These are phyloP conservation scores for Colletotrichum tabaci DNA, from an alignment of 2,329 filamentous ascomycete genomes.

Conservation along the genomic window DNA sequence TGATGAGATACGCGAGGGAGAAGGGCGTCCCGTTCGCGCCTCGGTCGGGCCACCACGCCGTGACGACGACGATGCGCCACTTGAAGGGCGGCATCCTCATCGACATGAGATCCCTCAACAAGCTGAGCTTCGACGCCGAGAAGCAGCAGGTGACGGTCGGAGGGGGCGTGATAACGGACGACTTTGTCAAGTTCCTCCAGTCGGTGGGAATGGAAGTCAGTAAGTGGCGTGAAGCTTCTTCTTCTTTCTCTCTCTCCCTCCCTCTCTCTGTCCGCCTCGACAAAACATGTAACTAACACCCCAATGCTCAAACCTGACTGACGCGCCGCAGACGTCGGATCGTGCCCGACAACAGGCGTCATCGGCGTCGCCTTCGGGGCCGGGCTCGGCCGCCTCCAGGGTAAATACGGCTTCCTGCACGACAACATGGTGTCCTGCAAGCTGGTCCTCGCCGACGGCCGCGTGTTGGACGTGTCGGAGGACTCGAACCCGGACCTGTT, in stretches of 20 bases:
- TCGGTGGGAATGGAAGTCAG: conserved; percentile 37
- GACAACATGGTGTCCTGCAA: conserved; percentile 53
- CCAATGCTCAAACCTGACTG: background rate
- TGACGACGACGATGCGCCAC: conserved; percentile 40
- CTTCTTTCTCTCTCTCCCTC: too few species aligned
- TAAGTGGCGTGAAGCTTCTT: background rate
- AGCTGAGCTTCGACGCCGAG: conserved; percentile 41
- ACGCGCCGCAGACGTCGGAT: conserved; percentile 14
- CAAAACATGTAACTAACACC: too few species aligned
- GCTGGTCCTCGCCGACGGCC: conserved; percentile 48
- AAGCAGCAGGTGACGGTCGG: conserved; percentile 29
- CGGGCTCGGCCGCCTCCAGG: conserved; percentile 50
- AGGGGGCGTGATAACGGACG: conserved; percentile 24
- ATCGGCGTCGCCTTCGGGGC: conserved; percentile 51
- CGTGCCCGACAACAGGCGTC: conserved; percentile 46
- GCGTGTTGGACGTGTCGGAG: conserved; percentile 45
- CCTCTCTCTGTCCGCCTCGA: too few species aligned
- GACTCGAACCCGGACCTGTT: conserved; percentile 56
- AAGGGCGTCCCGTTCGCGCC: conserved; percentile 35
- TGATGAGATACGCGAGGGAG: conserved; percentile 32
- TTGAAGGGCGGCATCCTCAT: conserved; percentile 44
- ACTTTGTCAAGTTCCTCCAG: conserved; percentile 33
- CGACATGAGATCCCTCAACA: conserved; percentile 45
- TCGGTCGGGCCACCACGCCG: conserved; percentile 43
- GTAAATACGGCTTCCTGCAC: conserved; percentile 43